These are phyloP conservation scores for Cyclocybe aegerita DNA, from an alignment of 768 basidiomycete genomes.

Conservation along the genomic window DNA sequence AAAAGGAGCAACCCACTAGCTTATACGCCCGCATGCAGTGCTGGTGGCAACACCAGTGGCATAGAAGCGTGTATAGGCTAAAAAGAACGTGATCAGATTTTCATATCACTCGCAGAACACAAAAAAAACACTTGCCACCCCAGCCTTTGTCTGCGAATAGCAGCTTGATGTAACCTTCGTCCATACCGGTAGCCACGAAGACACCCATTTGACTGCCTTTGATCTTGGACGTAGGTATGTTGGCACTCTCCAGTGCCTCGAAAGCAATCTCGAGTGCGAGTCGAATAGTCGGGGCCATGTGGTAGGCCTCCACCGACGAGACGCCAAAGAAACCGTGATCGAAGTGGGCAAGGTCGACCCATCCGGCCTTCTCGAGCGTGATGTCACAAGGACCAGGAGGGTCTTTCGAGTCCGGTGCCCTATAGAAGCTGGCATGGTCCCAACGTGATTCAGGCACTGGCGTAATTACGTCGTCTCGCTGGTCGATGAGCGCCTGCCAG, in stretches of 20 bases:
- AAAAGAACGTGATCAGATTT: neutral
- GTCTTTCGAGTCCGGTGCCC: constrained; percentile 20
- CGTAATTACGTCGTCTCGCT: constrained; percentile 28
- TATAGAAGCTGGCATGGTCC: constrained; percentile 35
- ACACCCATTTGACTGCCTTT: constrained; percentile 33
- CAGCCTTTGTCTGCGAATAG: constrained; percentile 30
- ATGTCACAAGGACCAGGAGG: constrained; percentile 28
- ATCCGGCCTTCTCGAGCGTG: constrained; percentile 29
- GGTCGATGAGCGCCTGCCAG: constrained; percentile 32
- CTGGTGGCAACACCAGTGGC: constrained; percentile 32
- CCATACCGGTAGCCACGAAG: constrained; percentile 30
- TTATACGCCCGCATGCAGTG: constrained; percentile 32
- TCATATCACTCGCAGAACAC: neutral
- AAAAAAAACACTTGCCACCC: constrained; percentile 19
- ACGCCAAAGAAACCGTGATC: constrained; percentile 37
- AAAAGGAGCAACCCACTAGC: constrained; percentile 27
- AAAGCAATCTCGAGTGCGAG: constrained; percentile 33
- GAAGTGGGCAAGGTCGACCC: constrained; percentile 28
- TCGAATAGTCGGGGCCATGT: constrained; percentile 27
- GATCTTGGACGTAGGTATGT: constrained; percentile 30
- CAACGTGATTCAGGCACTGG: constrained; percentile 30
- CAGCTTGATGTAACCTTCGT: constrained; percentile 28
- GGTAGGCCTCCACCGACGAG: constrained; percentile 31
- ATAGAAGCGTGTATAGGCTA: constrained; percentile 32
- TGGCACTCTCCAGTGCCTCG: constrained; percentile 35